A percentile compares a stretch with the other conserved stretches of the same genome.
phyloP scores from a whole-genome alignment of 805 yeast species.

The Cyberlindnera xylosilytica region DNA sequence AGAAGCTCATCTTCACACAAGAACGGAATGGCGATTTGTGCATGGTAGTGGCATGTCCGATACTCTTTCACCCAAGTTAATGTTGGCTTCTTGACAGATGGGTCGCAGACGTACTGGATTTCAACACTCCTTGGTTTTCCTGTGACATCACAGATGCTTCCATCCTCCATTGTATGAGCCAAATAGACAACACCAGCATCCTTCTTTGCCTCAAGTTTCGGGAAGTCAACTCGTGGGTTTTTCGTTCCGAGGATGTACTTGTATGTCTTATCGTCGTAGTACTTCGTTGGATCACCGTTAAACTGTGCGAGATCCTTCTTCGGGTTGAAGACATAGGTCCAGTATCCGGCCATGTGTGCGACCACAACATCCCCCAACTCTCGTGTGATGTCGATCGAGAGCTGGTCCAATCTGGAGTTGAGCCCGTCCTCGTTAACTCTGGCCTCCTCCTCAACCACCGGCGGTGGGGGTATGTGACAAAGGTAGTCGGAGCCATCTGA shows the following conservation, averaged over 20 bases:
- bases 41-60: constrained; percentile 23
- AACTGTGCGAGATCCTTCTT: constrained; percentile 17
- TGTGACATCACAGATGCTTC: constrained; percentile 27
- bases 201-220: constrained; percentile 4
- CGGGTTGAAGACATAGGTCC: constrained; percentile 16
- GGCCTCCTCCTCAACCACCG: background rate
- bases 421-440: background rate
- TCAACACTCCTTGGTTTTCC: constrained; percentile 22
- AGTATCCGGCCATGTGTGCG: constrained; percentile 10
- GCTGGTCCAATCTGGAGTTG: background rate
- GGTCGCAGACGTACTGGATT: constrained; percentile 24
- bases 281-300: constrained; percentile 8
- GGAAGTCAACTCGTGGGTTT: background rate
- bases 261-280: background rate
- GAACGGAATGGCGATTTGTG: constrained; percentile 20
- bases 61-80: constrained; percentile 19
- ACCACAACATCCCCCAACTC: background rate
- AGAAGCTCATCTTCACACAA: constrained; percentile 24
- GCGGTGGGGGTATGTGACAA: constrained; percentile 13
- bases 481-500: constrained; percentile 4
- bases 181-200: constrained; percentile 13
- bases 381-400: background rate
- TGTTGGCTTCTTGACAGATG: background rate
- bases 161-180: constrained; percentile 11
- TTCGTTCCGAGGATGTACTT: constrained; percentile 9